Percentiles rank a stretch among this genome's conserved stretches.
Evolutionary conservation across 768 basidiomycete genomes (phyloP).

Genomic region (Termitomyces sp.): DNA sequence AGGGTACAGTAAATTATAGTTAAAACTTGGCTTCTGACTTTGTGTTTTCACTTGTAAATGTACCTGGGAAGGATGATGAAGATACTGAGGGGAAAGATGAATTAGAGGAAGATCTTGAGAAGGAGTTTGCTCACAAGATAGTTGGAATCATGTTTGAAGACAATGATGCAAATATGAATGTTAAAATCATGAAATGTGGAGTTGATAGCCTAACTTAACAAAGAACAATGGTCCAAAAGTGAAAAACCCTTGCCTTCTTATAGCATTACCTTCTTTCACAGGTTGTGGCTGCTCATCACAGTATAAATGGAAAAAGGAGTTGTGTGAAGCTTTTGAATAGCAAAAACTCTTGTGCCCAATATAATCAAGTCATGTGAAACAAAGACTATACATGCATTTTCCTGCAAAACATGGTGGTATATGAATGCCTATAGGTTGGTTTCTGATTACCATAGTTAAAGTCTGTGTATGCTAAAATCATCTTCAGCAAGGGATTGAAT

Average conservation of each 20-base stretch:
- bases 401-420: conserved; percentile 14
- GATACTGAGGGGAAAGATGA: background rate
- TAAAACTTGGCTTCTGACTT: background rate
- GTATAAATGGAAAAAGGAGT: too few relatives aligned
- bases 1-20: too few relatives aligned
- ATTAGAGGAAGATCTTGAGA: background rate
- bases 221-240: background rate
- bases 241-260: background rate
- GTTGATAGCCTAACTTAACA: background rate
- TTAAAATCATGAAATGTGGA: background rate
- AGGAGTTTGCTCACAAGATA: background rate
- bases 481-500: background rate
- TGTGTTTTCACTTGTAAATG: background rate
- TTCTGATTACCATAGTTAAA: too few relatives aligned
- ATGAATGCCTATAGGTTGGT: background rate
- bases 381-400: conserved; percentile 14
- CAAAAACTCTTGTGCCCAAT: conserved; percentile 15
- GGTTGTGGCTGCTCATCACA: too few relatives aligned
- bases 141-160: background rate
- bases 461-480: too few relatives aligned
- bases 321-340: background rate
- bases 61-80: background rate
- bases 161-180: too few relatives aligned
- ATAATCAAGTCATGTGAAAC: conserved; percentile 7
- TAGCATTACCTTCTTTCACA: background rate